These are phyloP conservation scores for Mucor velutinosus DNA, from an alignment of 371 early-diverging fungal species.

Conservation along the genomic window DNA sequence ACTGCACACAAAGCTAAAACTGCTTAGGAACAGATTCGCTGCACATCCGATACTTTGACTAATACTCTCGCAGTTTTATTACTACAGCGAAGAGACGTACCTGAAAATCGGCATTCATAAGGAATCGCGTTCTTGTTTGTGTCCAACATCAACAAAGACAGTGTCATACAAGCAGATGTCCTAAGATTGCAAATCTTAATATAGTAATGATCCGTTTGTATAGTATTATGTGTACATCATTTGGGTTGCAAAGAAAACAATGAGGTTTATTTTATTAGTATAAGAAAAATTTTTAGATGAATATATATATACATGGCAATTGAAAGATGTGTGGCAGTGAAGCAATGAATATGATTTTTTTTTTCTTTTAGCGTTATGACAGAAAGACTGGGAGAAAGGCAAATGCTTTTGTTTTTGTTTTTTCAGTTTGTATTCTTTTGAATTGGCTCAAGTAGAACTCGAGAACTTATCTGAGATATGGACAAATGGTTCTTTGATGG, in stretches of 20 bases:
- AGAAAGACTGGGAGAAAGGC: not conserved
- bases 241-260: not conserved
- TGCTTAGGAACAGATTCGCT: not conserved
- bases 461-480: conserved; percentile 7
- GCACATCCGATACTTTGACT: not conserved
- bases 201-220: not conserved
- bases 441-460: not conserved
- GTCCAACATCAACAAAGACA: not conserved
- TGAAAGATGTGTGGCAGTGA: not conserved
- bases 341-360: not conserved
- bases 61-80: no score
- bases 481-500: conserved; percentile 12
- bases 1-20: not conserved
- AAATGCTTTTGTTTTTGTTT: not conserved
- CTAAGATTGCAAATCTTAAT: not conserved
- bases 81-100: not conserved
- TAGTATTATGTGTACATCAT: not conserved
- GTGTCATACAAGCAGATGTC: not conserved
- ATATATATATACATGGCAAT: not conserved
- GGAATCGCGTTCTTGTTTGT: not conserved
- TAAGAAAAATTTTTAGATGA: not conserved
- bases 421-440: not conserved
- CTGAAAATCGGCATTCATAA: not conserved
- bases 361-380: not conserved
- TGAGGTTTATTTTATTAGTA: not conserved